These are phyloP conservation scores for Tulasnella sp. DNA, from an alignment of 768 basidiomycete species.

Conservation along the genomic window DNA sequence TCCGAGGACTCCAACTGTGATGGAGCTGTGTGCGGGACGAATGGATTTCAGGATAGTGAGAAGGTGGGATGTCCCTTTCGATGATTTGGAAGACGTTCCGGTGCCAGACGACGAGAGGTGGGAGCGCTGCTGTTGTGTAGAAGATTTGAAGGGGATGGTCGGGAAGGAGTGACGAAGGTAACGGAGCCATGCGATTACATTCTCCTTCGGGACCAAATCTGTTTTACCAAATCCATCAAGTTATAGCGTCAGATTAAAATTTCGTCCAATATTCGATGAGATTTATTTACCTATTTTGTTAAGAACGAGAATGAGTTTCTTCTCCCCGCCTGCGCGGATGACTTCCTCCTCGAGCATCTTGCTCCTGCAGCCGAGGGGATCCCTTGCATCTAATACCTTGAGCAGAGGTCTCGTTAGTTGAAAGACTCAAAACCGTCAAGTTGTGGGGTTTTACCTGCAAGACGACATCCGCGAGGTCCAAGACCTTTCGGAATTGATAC, in stretches of 20 bases:
- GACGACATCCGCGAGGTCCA: conserved; percentile 86
- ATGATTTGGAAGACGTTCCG: conserved; percentile 21
- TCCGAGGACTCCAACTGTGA: conserved; percentile 86
- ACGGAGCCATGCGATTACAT: conserved; percentile 82
- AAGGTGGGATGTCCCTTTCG: conserved; percentile 48
- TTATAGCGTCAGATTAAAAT: neutral
- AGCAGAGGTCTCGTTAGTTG: neutral
- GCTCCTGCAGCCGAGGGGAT: conserved; percentile 90
- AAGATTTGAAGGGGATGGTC: conserved; percentile 82
- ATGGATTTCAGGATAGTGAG: conserved; percentile 77
- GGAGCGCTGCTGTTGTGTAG: conserved; percentile 64
- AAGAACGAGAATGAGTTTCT: conserved; percentile 86
- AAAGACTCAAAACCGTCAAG: neutral
- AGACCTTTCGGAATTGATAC: conserved; percentile 46
- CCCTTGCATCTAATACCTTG: conserved; percentile 76
- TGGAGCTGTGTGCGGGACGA: conserved; percentile 22
- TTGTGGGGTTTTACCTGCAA: conserved; percentile 46
- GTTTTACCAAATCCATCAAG: neutral
- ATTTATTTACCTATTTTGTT: conserved; percentile 80
- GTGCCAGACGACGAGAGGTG: conserved; percentile 55
- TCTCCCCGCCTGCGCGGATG: conserved; percentile 68
- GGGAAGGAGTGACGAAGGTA: conserved; percentile 89
- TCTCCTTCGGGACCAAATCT: conserved; percentile 85
- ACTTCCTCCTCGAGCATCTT: conserved; percentile 92
- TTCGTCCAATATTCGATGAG: neutral